These are phyloP conservation scores for Chlorokybus atmophyticus DNA, from an alignment of 139 green algal species.

Conservation along the genomic window DNA sequence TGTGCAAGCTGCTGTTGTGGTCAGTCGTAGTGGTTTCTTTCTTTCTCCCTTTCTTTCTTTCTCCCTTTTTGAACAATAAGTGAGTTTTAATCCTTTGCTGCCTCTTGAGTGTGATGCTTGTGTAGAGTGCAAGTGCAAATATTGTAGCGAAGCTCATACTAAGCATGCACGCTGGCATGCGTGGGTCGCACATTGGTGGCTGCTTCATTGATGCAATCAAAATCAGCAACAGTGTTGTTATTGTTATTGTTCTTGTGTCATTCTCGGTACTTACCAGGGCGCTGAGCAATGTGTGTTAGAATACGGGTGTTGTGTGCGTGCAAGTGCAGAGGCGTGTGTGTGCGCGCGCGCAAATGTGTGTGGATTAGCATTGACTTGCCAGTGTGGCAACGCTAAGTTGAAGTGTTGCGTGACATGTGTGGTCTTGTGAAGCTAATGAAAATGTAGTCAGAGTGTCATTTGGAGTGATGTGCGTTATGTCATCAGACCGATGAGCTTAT, in stretches of 20 bases:
- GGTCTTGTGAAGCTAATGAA: neutral
- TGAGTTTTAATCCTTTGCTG: neutral
- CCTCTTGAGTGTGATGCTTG: neutral
- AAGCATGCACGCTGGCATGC: too few relatives aligned
- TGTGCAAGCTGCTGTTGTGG: neutral
- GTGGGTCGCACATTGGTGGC: too few relatives aligned
- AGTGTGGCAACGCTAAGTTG: neutral
- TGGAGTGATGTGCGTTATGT: too few relatives aligned
- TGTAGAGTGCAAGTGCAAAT: neutral
- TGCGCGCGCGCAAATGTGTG: neutral
- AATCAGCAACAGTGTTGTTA: too few relatives aligned
- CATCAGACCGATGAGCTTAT: conserved; percentile 8
- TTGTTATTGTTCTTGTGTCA: too few relatives aligned
- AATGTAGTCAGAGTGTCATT: neutral
- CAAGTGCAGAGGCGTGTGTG: neutral
- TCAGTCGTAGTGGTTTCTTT: neutral
- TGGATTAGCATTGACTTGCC: neutral
- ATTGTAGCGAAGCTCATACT: neutral
- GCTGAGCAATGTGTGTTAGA: too few relatives aligned
- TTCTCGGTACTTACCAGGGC: too few relatives aligned
- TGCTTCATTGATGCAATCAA: too few relatives aligned
- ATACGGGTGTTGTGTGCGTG: neutral
- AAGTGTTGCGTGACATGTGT: neutral
- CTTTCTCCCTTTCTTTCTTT: neutral
- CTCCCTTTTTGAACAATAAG: neutral